Conservation (phyloP, 2,329 filamentous ascomycete genomes). For the Cryphonectria parasitica region DNA sequence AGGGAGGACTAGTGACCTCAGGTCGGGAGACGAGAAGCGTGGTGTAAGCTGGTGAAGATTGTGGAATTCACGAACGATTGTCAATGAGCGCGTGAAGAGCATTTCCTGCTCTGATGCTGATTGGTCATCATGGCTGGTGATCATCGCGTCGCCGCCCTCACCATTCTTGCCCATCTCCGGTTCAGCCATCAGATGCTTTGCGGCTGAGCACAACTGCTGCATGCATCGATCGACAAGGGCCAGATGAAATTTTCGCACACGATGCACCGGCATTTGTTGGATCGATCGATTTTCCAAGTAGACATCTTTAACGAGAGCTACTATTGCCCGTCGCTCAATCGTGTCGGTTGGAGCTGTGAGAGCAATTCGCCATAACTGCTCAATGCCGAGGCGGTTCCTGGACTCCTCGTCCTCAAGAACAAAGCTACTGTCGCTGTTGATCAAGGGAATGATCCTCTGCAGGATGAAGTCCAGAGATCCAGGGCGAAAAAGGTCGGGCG, state of each 20-base stretch:
- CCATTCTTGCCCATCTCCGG: constrained; percentile 42
- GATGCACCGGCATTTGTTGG: constrained; percentile 50
- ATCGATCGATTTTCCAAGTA: constrained; percentile 68
- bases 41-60: constrained; percentile 65
- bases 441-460: constrained; percentile 51
- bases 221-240: constrained; percentile 75
- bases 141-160: constrained; percentile 58
- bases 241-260: constrained; percentile 65
- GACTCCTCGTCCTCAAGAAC: constrained; percentile 53
- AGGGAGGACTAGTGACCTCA: constrained; percentile 56
- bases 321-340: constrained; percentile 71
- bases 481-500: constrained; percentile 61
- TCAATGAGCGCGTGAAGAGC: constrained; percentile 69
- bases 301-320: constrained; percentile 69
- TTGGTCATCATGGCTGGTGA: constrained; percentile 50
- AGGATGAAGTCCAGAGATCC: constrained; percentile 68
- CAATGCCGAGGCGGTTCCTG: constrained; percentile 58
- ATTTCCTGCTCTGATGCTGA: constrained; percentile 54
- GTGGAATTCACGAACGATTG: constrained; percentile 70
- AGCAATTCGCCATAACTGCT: constrained; percentile 84
- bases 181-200: constrained; percentile 53
- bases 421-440: constrained; percentile 49
- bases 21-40: constrained; percentile 62
- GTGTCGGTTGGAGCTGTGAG: constrained; percentile 67
- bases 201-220: constrained; percentile 67